Conservation (phyloP, 2,329 filamentous ascomycete species). For the Sporothrix dimorphospora region DNA sequence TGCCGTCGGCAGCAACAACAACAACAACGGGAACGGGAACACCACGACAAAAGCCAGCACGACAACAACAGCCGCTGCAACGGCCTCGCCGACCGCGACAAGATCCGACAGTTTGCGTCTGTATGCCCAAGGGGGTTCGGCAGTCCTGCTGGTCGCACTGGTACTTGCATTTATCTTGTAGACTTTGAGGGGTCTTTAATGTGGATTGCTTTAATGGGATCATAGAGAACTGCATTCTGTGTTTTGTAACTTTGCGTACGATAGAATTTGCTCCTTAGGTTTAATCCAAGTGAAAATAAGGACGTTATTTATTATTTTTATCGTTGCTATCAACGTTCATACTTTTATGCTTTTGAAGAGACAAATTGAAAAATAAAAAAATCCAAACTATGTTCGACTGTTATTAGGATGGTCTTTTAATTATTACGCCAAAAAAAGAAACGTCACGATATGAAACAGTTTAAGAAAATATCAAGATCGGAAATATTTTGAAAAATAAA, state of each 20-base stretch:
- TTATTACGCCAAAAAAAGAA: too few species aligned
- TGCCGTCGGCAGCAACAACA: not conserved
- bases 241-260: not conserved
- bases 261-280: not conserved
- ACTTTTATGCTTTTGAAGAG: too few species aligned
- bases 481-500: not conserved
- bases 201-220: not conserved
- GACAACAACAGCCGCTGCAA: not conserved
- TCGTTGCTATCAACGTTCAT: too few species aligned
- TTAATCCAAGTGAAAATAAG: not conserved
- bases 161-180: constrained; percentile 8
- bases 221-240: not conserved
- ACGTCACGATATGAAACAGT: too few species aligned
- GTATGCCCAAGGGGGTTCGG: not conserved
- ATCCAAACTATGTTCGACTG: too few species aligned
- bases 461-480: too few species aligned
- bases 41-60: not conserved
- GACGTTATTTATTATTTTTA: too few species aligned
- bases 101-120: not conserved
- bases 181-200: not conserved
- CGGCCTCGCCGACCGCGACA: not conserved
- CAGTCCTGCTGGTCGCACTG: not conserved
- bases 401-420: too few species aligned
- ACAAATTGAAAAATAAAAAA: too few species aligned
- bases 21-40: not conserved